Evolutionary conservation across 352 stramenopile genomes (phyloP).

Genomic region (Globisporangium viniferum): DNA sequence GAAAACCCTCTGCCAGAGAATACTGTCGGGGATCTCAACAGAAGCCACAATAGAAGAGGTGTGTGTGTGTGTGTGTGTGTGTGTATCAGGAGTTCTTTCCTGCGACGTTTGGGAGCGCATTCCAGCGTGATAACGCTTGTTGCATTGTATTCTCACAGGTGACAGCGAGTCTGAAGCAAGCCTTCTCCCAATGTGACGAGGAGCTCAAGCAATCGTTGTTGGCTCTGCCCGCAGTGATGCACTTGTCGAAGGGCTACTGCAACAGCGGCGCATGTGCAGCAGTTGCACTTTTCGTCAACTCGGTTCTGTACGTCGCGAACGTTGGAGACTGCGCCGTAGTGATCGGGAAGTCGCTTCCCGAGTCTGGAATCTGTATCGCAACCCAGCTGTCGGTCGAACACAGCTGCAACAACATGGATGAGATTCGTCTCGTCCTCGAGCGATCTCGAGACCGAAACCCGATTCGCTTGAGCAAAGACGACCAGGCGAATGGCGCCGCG

Average conservation of each 20-base stretch:
- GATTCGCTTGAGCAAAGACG: constrained; percentile 91
- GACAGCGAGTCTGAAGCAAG: constrained; percentile 21
- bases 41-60: constrained; percentile 33
- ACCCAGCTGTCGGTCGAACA: constrained; percentile 53
- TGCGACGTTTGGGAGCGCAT: too few species aligned
- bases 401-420: constrained; percentile 52
- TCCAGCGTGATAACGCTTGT: not conserved
- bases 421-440: constrained; percentile 55
- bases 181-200: constrained; percentile 54
- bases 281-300: constrained; percentile 56
- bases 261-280: constrained; percentile 69
- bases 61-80: not conserved
- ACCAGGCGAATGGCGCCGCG: constrained; percentile 66
- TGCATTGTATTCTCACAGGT: constrained; percentile 7
- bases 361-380: constrained; percentile 24
- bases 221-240: constrained; percentile 30
- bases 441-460: constrained; percentile 71
- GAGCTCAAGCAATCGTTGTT: constrained; percentile 56
- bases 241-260: constrained; percentile 64
- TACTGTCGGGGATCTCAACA: constrained; percentile 26
- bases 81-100: not conserved
- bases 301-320: constrained; percentile 84
- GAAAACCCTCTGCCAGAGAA: constrained; percentile 35
- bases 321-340: constrained; percentile 91
- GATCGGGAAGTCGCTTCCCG: constrained; percentile 59